Evolutionary conservation across 169 alveolate species (phyloP), one percentile per base, ranked within the genome.

Genomic region (Perkinsus olseni): DNA sequence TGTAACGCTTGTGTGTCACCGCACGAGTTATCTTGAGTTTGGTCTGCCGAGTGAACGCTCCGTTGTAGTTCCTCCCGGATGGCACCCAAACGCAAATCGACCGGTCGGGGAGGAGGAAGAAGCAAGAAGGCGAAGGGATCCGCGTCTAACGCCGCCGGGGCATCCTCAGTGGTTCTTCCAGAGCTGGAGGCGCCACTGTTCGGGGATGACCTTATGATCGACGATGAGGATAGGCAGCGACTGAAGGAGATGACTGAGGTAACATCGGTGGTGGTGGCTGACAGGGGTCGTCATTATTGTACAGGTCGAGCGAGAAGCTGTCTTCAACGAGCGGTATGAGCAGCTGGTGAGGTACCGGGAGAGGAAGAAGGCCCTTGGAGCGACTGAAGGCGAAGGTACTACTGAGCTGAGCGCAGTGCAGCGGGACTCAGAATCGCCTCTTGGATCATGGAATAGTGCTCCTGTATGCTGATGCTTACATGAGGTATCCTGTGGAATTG

Each of bases 191-290:
- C 82, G 10, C 82, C 82, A 6, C 82, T 62, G 10, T 62, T 62
- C 17, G 82, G 82, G 0, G 82, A 62, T 62, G 82, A 62, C 34
- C 82, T 62, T 62, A 62, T 62, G 82, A 62, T 62, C 0, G 82
- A 62, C 34, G 82, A 62, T 62, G 82, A 13, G 28, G 82, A 62
- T 62, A 62, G 82, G 82, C 82, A 62, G 82, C 1, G 17, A 24
- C 82, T 62, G 82, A 62, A 62, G 82, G 82, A 62, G 34, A 62
- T 62, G 82, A 62, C 82, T 62, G 82, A 62, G 82, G 82, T 62
- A 45, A 6, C 34, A 62, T 24, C 34, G 31, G 37, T 28, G 13
- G 37, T 62, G 36, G 37, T 13, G 82, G n/a, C n/a, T n/a, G n/a
- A n/a, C n/a, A n/a, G 62, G 62, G 24, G 62, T 45, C 62, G 62